Base-by-base conservation (phyloP, 2,329 filamentous ascomycete genomes). In the Pseudogymnoascus sp. region DNA sequence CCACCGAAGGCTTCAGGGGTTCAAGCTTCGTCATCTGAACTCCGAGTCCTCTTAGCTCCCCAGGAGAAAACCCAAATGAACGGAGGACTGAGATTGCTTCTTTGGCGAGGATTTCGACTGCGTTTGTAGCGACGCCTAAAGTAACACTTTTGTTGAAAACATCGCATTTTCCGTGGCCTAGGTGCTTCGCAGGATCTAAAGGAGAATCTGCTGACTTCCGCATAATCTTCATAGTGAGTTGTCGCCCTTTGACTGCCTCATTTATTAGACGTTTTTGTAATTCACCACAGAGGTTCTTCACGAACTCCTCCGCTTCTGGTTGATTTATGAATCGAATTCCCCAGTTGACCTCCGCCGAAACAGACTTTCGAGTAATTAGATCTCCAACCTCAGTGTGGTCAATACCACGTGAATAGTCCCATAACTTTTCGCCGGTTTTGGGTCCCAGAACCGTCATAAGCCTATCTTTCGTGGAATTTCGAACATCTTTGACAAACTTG, bases 311-410 rank as follows among this genome's bases (percentile, higher is more conserved):
- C 0, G 92, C 92, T 74, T 99, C 93, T n/a, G 84, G 81, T 70
- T 97, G 91, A 63, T 83, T 95, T 67, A 94, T 85, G 71, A 99
- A 99, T 5, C 94, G 86, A 61, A 99, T 96, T 2, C 95, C 94
- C 94, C 94, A 99, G 69, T 94, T 99, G 64, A 99, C 91, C 72
- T 99, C 94, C 0, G 93, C 93, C 1, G 94, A 97, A 0, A 99
- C 91, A 0, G 93, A 97, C 71, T 97, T 99, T 60, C 94, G 86
- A 13, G 90, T 79, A 0, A 88, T 84, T 69, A 95, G 89, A 62
- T 93, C 89, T 33, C 92, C 93, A 5, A 97, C 90, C 72, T 96
- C 91, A 1, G 85, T 81, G 58, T 81, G 82, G 74, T 99, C 94
- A 58, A 97, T 90, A 2, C 94, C 94, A 5, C 91, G 84, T 21